These are phyloP conservation scores for Tulasnella sp. DNA, from an alignment of 768 basidiomycete genomes.

Conservation along the genomic window DNA sequence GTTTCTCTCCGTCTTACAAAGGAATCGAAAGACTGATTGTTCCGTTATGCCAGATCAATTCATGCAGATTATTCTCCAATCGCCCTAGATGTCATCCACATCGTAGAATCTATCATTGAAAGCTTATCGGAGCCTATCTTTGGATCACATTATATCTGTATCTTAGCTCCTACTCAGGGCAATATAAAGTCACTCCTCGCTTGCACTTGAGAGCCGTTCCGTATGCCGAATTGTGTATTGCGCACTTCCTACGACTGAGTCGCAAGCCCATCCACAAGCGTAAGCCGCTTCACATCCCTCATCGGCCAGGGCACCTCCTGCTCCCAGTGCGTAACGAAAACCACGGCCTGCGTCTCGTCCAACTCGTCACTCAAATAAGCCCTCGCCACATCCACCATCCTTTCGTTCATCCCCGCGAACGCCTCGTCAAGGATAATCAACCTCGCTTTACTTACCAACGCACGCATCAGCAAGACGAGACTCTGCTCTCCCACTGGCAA, in stretches of 20 bases:
- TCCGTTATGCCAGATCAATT: background rate
- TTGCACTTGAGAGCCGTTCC: background rate
- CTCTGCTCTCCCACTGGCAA: conserved; percentile 68
- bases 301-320: conserved; percentile 77
- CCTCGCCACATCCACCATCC: conserved; percentile 55
- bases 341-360: conserved; percentile 51
- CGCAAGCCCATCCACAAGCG: conserved; percentile 22
- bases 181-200: background rate
- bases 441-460: conserved; percentile 61
- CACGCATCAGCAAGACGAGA: conserved; percentile 72
- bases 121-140: background rate
- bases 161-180: background rate
- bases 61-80: conserved; percentile 3
- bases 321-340: conserved; percentile 85
- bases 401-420: conserved; percentile 84
- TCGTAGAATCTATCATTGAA: background rate
- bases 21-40: background rate
- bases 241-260: background rate
- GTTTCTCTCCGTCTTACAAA: conserved; percentile 24
- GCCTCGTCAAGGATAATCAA: conserved; percentile 84
- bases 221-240: no score
- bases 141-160: background rate
- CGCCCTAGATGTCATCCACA: background rate
- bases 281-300: conserved; percentile 38
- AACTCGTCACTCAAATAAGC: conserved; percentile 44